Conservation (phyloP, 2,329 filamentous ascomycete species). For the Colletotrichum plurivorum region DNA sequence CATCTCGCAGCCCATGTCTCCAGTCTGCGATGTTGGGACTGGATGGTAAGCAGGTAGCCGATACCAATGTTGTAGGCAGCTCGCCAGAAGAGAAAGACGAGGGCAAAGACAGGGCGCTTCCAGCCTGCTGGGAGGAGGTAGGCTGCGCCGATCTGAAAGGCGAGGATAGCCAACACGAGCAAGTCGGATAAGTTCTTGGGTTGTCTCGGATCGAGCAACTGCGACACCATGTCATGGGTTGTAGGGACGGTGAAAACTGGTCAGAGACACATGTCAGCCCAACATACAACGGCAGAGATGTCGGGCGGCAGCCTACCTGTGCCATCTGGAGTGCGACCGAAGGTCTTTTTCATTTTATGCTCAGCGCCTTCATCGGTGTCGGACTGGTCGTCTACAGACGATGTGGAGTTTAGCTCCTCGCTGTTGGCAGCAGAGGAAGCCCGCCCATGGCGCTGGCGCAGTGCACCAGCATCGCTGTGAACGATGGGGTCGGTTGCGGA, state of each 20-base stretch:
- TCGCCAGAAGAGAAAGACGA: slow-evolving; percentile 92
- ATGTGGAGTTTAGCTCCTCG: slow-evolving; percentile 23
- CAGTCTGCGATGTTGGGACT: slow-evolving; percentile 90
- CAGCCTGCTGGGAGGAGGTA: slow-evolving; percentile 78
- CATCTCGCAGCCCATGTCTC: slow-evolving; percentile 90
- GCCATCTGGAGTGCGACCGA: slow-evolving; percentile 90
- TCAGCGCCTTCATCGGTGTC: slow-evolving; percentile 14
- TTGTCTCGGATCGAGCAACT: slow-evolving; percentile 92
- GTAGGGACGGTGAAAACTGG: slow-evolving; percentile 95
- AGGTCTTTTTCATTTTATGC: slow-evolving; percentile 77
- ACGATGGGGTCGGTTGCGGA: slow-evolving; percentile 40
- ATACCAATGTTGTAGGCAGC: slow-evolving; percentile 95
- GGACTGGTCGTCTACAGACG: slow-evolving; percentile 13
- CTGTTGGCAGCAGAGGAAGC: slow-evolving; percentile 19
- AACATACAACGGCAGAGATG: not conserved
- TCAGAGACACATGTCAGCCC: slow-evolving; percentile 12
- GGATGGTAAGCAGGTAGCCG: slow-evolving; percentile 87
- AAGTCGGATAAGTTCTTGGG: slow-evolving; percentile 95
- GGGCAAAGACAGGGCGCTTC: slow-evolving; percentile 83
- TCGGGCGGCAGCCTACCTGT: slow-evolving; percentile 75
- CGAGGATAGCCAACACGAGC: slow-evolving; percentile 84
- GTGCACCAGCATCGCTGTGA: slow-evolving; percentile 24
- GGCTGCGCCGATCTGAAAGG: slow-evolving; percentile 79
- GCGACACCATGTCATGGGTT: slow-evolving; percentile 99
- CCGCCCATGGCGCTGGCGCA: slow-evolving; percentile 35